These are phyloP conservation scores for Psidium guajava DNA, from an alignment of 345 rosid genomes.

Conservation along the genomic window DNA sequence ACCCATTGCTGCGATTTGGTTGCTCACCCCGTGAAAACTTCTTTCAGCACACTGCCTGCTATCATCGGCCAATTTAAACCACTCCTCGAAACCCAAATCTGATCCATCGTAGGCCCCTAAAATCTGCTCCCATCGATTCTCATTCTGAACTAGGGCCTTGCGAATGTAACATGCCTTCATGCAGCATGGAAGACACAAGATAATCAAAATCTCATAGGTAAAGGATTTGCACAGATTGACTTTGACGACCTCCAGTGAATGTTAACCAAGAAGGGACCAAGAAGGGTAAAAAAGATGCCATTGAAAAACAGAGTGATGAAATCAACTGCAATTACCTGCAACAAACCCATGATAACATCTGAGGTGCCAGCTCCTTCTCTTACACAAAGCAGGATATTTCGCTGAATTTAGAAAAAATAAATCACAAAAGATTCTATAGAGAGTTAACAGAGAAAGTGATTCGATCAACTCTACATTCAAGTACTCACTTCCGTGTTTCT, in stretches of 20 bases:
- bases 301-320: background rate
- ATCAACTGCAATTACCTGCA: constrained; percentile 29
- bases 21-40: constrained; percentile 17
- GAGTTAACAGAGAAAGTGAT: background rate
- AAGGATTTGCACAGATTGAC: background rate
- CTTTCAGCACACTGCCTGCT: constrained; percentile 20
- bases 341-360: constrained; percentile 34
- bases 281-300: background rate
- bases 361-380: constrained; percentile 47
- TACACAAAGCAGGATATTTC: constrained; percentile 35
- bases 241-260: background rate
- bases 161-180: constrained; percentile 44
- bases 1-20: constrained; percentile 44
- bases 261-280: background rate
- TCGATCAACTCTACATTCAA: background rate
- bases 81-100: constrained; percentile 12
- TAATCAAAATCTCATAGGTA: background rate
- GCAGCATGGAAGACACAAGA: background rate
- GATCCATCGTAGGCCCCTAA: constrained; percentile 4
- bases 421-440: background rate
- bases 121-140: constrained; percentile 14
- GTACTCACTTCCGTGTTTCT: constrained; percentile 20
- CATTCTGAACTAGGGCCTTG: constrained; percentile 19
- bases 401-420: constrained; percentile 14
- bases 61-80: constrained; percentile 31